A percentile compares a stretch with the other conserved stretches of the same genome.
Evolutionary conservation across 176 grass and related monocot species (phyloP).

Genomic region (Triticum monococcum): DNA sequence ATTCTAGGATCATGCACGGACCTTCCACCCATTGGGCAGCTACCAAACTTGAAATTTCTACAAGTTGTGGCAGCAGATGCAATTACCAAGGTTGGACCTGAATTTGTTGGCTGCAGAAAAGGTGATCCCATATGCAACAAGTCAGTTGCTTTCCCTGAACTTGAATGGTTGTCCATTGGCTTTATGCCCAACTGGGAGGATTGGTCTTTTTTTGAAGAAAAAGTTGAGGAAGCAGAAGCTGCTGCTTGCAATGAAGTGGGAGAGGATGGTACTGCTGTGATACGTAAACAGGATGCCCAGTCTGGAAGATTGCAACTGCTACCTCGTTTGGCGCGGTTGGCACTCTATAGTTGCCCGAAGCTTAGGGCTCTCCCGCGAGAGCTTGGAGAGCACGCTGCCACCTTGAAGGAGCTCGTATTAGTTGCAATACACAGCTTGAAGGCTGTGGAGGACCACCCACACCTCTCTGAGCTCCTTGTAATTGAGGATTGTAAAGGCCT

Average conservation of each 20-base stretch:
- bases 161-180: neutral
- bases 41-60: slow-evolving; percentile 8
- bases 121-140: neutral
- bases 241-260: neutral
- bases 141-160: slow-evolving; percentile 14
- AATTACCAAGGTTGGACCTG: slow-evolving; percentile 20
- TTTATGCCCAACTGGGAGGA: slow-evolving; percentile 40
- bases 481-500: neutral
- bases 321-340: neutral
- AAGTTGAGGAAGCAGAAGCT: neutral
- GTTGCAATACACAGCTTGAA: neutral
- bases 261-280: neutral
- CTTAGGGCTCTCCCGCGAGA: slow-evolving; percentile 18
- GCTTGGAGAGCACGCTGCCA: neutral
- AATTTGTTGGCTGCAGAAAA: neutral
- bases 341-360: neutral
- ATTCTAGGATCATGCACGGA: neutral
- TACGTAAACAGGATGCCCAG: neutral
- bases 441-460: neutral
- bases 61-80: neutral
- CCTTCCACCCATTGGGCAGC: no score
- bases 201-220: slow-evolving; percentile 13
- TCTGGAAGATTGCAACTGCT: neutral
- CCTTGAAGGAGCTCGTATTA: neutral
- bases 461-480: neutral